Conservation (phyloP, 164 flowering plant genomes). For the Nymphaea thermarum region DNA sequence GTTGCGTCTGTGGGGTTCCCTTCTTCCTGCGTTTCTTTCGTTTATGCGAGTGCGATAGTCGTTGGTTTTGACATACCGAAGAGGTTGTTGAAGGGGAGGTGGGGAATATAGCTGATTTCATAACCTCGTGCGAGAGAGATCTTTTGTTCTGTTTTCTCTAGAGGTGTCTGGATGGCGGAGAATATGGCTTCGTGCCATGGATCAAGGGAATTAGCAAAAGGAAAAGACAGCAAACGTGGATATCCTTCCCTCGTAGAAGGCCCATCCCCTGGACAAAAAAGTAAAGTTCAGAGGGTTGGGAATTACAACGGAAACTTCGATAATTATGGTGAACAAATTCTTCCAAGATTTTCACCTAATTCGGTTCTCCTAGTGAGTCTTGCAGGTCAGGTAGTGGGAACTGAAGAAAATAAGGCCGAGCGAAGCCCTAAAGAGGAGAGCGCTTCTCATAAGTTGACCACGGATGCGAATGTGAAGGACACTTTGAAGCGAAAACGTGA, state of each 20-base stretch:
- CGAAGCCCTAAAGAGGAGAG: neutral
- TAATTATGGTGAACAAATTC: neutral
- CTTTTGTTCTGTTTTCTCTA: too few relatives aligned
- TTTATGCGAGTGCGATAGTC: too few relatives aligned
- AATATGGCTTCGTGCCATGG: too few relatives aligned
- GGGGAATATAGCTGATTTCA: too few relatives aligned
- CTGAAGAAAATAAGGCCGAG: neutral
- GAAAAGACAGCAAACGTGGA: neutral
- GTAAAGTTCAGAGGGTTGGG: neutral
- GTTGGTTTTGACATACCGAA: too few relatives aligned
- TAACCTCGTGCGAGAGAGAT: too few relatives aligned
- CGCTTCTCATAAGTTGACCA: neutral
- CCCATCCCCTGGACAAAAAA: neutral
- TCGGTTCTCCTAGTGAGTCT: neutral
- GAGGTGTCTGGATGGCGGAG: too few relatives aligned
- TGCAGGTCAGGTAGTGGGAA: neutral
- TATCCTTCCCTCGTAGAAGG: neutral
- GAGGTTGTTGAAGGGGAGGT: too few relatives aligned
- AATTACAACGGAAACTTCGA: neutral
- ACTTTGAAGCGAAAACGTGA: conserved; percentile 15
- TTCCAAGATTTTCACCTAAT: neutral
- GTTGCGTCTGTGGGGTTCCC: too few relatives aligned
- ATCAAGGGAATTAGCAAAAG: too few relatives aligned
- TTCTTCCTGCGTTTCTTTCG: too few relatives aligned
- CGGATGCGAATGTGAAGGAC: conserved; percentile 3